phyloP scores from a whole-genome alignment of 1,284 basidiomycete species.

The Leucocoprinus gongylophorus region DNA sequence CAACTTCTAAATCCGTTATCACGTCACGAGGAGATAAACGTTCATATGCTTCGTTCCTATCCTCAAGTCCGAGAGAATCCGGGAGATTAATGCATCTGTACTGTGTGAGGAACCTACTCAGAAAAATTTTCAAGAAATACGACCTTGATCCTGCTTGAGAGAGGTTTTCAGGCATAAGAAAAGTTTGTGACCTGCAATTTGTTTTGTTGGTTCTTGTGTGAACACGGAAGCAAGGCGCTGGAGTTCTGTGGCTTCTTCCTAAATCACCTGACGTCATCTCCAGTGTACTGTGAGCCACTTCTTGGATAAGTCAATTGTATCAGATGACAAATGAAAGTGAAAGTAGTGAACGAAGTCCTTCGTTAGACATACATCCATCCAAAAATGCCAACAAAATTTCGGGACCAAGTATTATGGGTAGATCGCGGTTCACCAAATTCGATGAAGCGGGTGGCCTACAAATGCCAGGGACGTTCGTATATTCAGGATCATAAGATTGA shows the following conservation, averaged over 20 bases:
- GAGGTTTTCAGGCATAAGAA: not conserved
- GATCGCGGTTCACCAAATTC: no score
- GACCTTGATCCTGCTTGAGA: not conserved
- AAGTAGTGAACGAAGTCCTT: no score
- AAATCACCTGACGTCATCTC: conserved; percentile 5
- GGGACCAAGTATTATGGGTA: no score
- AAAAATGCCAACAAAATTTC: no score
- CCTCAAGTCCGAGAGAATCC: not conserved
- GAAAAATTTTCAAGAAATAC: not conserved
- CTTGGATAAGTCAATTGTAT: no score
- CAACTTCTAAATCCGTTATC: not conserved
- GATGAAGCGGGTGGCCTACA: no score
- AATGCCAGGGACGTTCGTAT: no score
- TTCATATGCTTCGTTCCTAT: not conserved
- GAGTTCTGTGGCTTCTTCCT: not conserved
- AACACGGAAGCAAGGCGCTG: not conserved
- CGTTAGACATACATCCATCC: no score
- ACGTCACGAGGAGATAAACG: no score
- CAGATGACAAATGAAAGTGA: no score
- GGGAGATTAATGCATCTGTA: not conserved
- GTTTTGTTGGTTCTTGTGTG: not conserved
- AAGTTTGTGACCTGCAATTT: not conserved
- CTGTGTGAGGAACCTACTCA: no score
- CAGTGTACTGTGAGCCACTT: not conserved
- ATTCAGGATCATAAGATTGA: no score